Evolutionary conservation across 176 grass and related monocot species (phyloP), one percentile per base, ranked within the genome.

Genomic region (Juncus effusus): DNA sequence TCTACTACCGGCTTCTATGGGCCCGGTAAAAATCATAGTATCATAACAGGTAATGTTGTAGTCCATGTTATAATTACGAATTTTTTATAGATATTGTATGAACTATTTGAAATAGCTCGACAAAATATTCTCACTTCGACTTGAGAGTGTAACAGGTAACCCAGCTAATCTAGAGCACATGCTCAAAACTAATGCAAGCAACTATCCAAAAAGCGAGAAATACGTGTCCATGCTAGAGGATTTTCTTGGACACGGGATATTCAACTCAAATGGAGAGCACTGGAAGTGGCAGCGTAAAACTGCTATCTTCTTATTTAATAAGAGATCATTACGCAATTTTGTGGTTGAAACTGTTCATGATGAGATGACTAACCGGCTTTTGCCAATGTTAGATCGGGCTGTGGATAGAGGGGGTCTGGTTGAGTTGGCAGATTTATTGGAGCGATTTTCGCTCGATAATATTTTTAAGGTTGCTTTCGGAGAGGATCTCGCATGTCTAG

Each of bases 391-490:
- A 60, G 15, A 40, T 1, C 41, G 3, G n/a, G 64, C 13, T 35
- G 3, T 3, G 3, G 36, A 52, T 14, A 4, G 12, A 5, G 47
- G 5, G 5, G 42, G 5, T 3, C 44, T 44, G 16, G 4, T 81
- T 13, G 62, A 63, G 52, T 5, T 82, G 35, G 63, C 77, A 41
- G 56, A 59, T 4, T 38, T 74, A 44, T 59, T 84, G 2, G 75
- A 84, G 65, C 54, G 76, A 1, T 84, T 82, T 64, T 62, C 68
- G 3, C 82, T 86, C 14, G 84, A 86, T 44, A 86, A 61, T 60
- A 86, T 86, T 38, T 86, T 78, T 42, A 50, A 60, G 35, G 84
- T 86, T 3, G 70, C 69, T 28, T 86, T 86, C 63, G 58, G 75
- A 37, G 67, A 86, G 36, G 84, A 86, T 53, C 79, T 76, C 0